phyloP scores from a whole-genome alignment of 495 filamentous ascomycete species.

The Aspergillus ellipticus region DNA sequence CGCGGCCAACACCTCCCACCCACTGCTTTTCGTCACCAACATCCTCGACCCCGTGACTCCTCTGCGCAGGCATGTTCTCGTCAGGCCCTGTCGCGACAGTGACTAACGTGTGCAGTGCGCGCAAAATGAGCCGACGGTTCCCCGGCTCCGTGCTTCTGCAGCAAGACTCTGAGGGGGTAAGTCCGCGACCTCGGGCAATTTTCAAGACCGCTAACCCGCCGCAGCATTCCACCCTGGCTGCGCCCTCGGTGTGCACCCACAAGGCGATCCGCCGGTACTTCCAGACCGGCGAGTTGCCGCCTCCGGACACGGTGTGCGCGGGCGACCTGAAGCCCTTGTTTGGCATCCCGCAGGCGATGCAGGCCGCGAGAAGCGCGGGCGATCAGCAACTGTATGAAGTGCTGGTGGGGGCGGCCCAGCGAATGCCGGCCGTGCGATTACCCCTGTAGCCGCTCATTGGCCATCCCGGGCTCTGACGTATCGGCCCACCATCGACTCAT shows the following conservation, averaged over 20 bases:
- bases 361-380: conserved; percentile 6
- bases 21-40: conserved; percentile 58
- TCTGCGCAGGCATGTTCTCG: conserved; percentile 28
- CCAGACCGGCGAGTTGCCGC: conserved; percentile 43
- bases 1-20: conserved; percentile 45
- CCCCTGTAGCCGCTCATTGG: neutral
- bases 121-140: conserved; percentile 47
- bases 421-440: neutral
- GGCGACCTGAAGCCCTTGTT: conserved; percentile 33
- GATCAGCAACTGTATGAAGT: conserved; percentile 23
- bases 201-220: neutral
- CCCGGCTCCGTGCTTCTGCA: conserved; percentile 50
- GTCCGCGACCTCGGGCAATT: conserved; percentile 19
- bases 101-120: conserved; percentile 33
- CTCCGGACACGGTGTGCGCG: conserved; percentile 36
- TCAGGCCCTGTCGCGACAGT: neutral
- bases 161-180: conserved; percentile 53
- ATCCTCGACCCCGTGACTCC: conserved; percentile 59
- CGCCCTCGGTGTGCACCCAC: conserved; percentile 46
- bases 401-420: conserved; percentile 18
- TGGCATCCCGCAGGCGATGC: conserved; percentile 9
- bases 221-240: conserved; percentile 45
- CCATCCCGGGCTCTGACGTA: no score
- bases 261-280: conserved; percentile 44
- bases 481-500: no score